These are phyloP conservation scores for Eruca vesicaria DNA, from an alignment of 441 rosid genomes.

Conservation along the genomic window DNA sequence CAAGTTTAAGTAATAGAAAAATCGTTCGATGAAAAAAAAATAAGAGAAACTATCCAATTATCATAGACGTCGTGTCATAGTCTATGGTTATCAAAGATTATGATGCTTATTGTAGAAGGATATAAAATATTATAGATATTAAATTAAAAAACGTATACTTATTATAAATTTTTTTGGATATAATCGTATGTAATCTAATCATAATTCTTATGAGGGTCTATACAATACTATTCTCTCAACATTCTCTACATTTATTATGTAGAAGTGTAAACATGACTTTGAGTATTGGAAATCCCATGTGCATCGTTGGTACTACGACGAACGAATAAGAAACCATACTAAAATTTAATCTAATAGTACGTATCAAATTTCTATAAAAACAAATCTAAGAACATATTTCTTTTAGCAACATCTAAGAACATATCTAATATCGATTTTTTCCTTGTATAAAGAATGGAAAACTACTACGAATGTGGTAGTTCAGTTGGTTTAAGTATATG, in stretches of 20 bases:
- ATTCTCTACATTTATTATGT: neutral
- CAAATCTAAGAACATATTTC: too few species aligned
- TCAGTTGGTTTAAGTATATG: too few species aligned
- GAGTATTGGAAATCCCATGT: constrained; percentile 15
- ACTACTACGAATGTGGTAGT: too few species aligned
- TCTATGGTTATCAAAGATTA: constrained; percentile 18
- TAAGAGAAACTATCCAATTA: too few species aligned
- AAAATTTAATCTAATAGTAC: neutral
- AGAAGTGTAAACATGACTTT: neutral
- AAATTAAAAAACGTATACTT: too few species aligned
- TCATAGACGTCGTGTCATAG: neutral
- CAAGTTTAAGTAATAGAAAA: too few species aligned
- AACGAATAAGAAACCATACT: neutral
- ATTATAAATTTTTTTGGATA: too few species aligned
- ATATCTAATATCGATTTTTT: constrained; percentile 8
- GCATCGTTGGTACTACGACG: constrained; percentile 9
- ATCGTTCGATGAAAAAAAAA: too few species aligned
- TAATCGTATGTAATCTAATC: neutral
- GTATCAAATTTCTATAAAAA: neutral
- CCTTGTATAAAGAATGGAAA: too few species aligned
- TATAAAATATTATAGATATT: too few species aligned
- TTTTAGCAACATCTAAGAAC: constrained; percentile 16
- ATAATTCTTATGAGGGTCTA: too few species aligned
- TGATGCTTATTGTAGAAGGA: neutral
- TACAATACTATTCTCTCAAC: too few species aligned